Conservation (phyloP, 495 filamentous ascomycete species). For the Lepraria neglecta region DNA sequence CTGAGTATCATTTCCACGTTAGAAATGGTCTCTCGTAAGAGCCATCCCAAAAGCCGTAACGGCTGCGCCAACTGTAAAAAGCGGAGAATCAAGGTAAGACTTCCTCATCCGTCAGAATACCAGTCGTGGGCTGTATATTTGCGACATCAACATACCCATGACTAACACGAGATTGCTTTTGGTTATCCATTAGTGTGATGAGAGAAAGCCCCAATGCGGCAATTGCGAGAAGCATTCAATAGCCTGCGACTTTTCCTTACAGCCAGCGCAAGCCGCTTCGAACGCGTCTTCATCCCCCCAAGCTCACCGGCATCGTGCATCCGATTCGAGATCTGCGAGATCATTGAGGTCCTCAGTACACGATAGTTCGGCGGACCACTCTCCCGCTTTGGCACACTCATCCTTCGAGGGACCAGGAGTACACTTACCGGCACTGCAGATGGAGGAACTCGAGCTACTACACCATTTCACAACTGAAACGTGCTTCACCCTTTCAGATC, state of each 20-base stretch:
- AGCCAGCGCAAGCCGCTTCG: constrained; percentile 10
- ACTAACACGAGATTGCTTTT: constrained; percentile 10
- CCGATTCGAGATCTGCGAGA: constrained; percentile 29
- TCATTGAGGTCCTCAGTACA: constrained; percentile 23
- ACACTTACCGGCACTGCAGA: constrained; percentile 28
- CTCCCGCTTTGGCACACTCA: constrained; percentile 16
- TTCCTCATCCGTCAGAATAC: constrained; percentile 15
- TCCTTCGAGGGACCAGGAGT: constrained; percentile 27
- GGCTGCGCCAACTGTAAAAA: constrained; percentile 30
- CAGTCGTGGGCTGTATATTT: neutral
- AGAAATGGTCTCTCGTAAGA: constrained; percentile 28
- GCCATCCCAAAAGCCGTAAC: constrained; percentile 28
- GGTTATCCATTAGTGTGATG: constrained; percentile 24
- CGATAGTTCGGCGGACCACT: constrained; percentile 7
- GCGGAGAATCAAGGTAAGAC: constrained; percentile 27
- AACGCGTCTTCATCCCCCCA: constrained; percentile 18
- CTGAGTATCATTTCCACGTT: neutral
- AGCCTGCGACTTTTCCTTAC: constrained; percentile 31
- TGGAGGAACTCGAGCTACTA: constrained; percentile 36
- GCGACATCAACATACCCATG: neutral
- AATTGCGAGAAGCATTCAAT: constrained; percentile 37
- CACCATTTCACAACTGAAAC: constrained; percentile 38
- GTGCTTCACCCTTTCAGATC: constrained; percentile 32
- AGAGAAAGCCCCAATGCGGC: constrained; percentile 29
- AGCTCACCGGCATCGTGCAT: constrained; percentile 25